phyloP scores from a whole-genome alignment of 2,329 filamentous ascomycete species.

The Capronia coronata region DNA sequence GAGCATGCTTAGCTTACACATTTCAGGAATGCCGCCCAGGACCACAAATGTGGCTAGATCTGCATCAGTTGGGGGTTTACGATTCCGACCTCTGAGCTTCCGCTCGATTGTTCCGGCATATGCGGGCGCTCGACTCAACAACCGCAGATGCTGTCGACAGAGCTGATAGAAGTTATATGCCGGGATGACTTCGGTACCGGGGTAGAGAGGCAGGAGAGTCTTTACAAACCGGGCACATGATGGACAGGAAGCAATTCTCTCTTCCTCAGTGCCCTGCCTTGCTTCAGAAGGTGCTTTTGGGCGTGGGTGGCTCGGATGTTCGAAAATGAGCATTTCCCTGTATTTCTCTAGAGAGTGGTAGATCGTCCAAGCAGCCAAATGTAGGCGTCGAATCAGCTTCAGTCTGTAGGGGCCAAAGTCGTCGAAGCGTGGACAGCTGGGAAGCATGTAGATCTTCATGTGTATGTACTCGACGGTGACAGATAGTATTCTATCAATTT shows the following conservation, averaged over 20 bases:
- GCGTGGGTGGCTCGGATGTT: slow-evolving; percentile 16
- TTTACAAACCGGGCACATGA: slow-evolving; percentile 11
- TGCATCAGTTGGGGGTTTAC: slow-evolving; percentile 18
- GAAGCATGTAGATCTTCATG: slow-evolving; percentile 24
- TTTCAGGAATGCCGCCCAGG: slow-evolving; percentile 21
- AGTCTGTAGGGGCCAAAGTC: slow-evolving; percentile 21
- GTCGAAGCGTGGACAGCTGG: slow-evolving; percentile 11
- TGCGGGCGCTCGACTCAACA: slow-evolving; percentile 20
- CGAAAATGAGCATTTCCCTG: slow-evolving; percentile 19
- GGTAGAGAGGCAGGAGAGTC: slow-evolving; percentile 16
- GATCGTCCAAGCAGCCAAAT: slow-evolving; percentile 19
- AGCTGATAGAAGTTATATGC: slow-evolving; percentile 25
- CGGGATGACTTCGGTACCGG: slow-evolving; percentile 15
- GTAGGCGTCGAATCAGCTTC: slow-evolving; percentile 18
- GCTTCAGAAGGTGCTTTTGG: not conserved
- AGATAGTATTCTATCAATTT: slow-evolving; percentile 20
- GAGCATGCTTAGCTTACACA: slow-evolving; percentile 22
- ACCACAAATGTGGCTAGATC: slow-evolving; percentile 23
- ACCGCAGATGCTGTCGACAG: slow-evolving; percentile 19
- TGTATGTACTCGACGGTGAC: slow-evolving; percentile 19
- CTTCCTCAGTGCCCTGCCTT: not conserved
- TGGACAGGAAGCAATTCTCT: slow-evolving; percentile 2
- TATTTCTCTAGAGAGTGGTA: slow-evolving; percentile 26
- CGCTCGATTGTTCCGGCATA: slow-evolving; percentile 22
- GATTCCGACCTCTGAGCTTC: slow-evolving; percentile 19